Conservation (phyloP, 164 flowering plant genomes). For the Dillenia suffruticosa region DNA sequence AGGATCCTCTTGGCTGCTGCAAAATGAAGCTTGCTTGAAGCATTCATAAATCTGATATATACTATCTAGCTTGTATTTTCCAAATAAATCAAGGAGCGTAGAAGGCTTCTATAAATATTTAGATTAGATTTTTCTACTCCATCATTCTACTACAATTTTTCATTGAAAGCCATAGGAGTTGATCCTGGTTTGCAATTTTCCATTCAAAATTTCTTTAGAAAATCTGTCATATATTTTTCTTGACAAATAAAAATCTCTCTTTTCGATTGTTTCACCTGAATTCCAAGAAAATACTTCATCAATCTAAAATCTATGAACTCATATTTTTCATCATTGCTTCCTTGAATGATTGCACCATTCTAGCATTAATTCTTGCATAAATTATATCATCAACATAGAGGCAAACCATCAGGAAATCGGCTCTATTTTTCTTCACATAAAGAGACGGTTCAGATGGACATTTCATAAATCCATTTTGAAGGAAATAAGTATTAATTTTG, state of each 20-base stretch:
- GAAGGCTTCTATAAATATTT: not conserved
- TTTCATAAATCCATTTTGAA: not conserved
- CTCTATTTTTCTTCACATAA: constrained; percentile 1
- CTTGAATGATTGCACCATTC: constrained; percentile 5
- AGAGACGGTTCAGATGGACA: constrained; percentile 1
- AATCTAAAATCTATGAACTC: constrained; percentile 7
- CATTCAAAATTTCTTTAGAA: constrained; percentile 1
- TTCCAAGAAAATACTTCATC: constrained; percentile 1
- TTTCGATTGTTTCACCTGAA: not conserved
- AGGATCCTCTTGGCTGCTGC: not conserved
- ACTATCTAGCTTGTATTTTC: constrained; percentile 4
- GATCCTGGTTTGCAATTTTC: not conserved
- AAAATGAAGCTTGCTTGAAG: constrained; percentile 1
- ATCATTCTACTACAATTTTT: constrained; percentile 6
- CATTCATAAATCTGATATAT: constrained; percentile 7
- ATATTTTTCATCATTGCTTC: constrained; percentile 1
- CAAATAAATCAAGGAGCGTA: constrained; percentile 2
- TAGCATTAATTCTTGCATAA: not conserved
- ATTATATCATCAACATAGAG: constrained; percentile 10
- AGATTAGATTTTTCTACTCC: constrained; percentile 3
- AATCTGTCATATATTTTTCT: not conserved
- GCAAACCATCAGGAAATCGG: constrained; percentile 2
- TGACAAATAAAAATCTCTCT: not conserved
- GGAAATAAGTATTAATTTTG: constrained; percentile 5
- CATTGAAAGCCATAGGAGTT: constrained; percentile 6